Conservation (phyloP, 306 rosid species). For the Casuarina equisetifolia region DNA sequence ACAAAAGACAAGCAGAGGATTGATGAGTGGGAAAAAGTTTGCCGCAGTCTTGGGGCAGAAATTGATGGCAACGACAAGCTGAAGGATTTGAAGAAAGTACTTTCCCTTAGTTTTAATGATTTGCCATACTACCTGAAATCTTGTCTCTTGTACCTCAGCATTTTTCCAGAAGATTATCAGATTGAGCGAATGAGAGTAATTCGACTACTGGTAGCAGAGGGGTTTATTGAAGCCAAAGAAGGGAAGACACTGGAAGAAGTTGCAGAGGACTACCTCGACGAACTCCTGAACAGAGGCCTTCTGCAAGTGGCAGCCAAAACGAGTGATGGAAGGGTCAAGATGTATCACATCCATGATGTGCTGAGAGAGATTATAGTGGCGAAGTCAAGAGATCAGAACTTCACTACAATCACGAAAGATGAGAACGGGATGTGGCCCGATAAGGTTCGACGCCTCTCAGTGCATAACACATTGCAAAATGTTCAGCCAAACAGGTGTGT, state of each 20-base stretch:
- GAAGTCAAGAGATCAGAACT: slow-evolving; percentile 54
- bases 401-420: slow-evolving; percentile 43
- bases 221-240: slow-evolving; percentile 10
- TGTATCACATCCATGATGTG: slow-evolving; percentile 49
- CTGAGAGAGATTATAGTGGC: slow-evolving; percentile 45
- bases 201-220: slow-evolving; percentile 1
- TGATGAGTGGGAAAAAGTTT: slow-evolving; percentile 6
- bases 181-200: background rate
- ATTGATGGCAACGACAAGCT: slow-evolving; percentile 4
- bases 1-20: slow-evolving; percentile 16
- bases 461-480: slow-evolving; percentile 35
- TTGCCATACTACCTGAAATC: slow-evolving; percentile 27
- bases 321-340: slow-evolving; percentile 26
- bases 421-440: slow-evolving; percentile 38
- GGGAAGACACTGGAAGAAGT: slow-evolving; percentile 14
- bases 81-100: slow-evolving; percentile 2
- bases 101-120: slow-evolving; percentile 29
- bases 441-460: slow-evolving; percentile 50
- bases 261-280: slow-evolving; percentile 5
- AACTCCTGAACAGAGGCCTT: slow-evolving; percentile 12
- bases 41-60: slow-evolving; percentile 6
- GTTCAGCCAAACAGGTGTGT: slow-evolving; percentile 37
- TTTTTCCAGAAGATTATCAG: slow-evolving; percentile 30
- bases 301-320: background rate
- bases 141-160: slow-evolving; percentile 18